Evolutionary conservation across 306 rosid genomes (phyloP).

Genomic region (Inga oerstediana): DNA sequence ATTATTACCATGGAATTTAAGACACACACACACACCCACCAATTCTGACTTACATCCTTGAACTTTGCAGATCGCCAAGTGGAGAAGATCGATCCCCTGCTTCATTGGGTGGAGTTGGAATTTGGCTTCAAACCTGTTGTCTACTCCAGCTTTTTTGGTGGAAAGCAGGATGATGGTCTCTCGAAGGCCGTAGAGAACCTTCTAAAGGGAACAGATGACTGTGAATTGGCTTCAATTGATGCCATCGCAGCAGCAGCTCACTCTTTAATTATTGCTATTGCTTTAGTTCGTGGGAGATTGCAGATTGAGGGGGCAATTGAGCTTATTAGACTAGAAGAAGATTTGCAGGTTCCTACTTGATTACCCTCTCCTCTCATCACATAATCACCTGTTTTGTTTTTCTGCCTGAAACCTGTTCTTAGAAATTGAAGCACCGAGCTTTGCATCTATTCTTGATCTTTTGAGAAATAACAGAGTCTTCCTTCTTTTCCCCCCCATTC

Average conservation of each 20-base stretch:
- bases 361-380: not conserved
- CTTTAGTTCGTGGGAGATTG: conserved; percentile 51
- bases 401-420: not conserved
- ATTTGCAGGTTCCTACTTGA: conserved; percentile 68
- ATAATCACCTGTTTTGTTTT: not conserved
- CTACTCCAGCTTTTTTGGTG: conserved; percentile 60
- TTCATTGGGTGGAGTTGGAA: conserved; percentile 77
- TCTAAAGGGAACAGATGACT: conserved; percentile 54
- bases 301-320: conserved; percentile 66
- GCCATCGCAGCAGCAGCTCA: conserved; percentile 64
- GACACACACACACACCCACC: not conserved
- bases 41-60: conserved; percentile 23
- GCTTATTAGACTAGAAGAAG: conserved; percentile 89
- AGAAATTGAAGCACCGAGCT: not conserved
- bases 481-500: conserved; percentile 11
- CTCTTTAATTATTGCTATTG: conserved; percentile 57
- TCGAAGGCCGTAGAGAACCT: conserved; percentile 47
- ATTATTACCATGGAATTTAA: not conserved
- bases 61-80: conserved; percentile 71
- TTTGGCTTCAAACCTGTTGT: conserved; percentile 84
- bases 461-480: conserved; percentile 10
- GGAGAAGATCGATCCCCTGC: conserved; percentile 83
- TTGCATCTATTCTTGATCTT: conserved; percentile 2
- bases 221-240: conserved; percentile 67
- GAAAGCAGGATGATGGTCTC: conserved; percentile 63